These are phyloP conservation scores for Sporothrix brunneoviolacea DNA, from an alignment of 2,329 filamentous ascomycete genomes.

Conservation along the genomic window DNA sequence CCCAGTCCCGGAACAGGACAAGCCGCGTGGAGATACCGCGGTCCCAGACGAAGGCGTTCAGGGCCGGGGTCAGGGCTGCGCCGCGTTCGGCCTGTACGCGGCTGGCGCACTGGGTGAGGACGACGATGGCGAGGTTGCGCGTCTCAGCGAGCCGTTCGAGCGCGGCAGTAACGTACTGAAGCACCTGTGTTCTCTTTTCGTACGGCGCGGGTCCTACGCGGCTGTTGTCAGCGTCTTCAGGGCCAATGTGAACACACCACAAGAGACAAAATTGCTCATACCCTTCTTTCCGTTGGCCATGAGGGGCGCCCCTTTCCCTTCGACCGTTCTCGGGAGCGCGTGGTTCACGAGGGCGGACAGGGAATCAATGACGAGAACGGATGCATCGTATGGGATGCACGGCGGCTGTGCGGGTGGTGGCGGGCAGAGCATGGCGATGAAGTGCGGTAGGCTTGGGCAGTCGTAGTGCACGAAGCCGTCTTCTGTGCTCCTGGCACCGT, in stretches of 20 bases:
- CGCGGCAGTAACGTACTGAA: slow-evolving; percentile 60
- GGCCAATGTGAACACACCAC: too few species aligned
- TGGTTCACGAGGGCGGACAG: slow-evolving; percentile 70
- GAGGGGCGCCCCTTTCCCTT: slow-evolving; percentile 8
- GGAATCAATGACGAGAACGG: slow-evolving; percentile 70
- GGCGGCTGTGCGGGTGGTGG: slow-evolving; percentile 54
- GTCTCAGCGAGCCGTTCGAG: slow-evolving; percentile 70
- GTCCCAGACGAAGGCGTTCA: slow-evolving; percentile 76
- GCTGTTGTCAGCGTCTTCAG: too few species aligned
- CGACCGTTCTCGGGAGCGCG: slow-evolving; percentile 59
- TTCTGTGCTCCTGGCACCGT: slow-evolving; percentile 20
- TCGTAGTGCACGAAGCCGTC: slow-evolving; percentile 41
- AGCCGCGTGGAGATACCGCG: slow-evolving; percentile 66
- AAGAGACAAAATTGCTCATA: neutral
- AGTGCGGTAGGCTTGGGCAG: slow-evolving; percentile 59
- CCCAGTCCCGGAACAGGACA: slow-evolving; percentile 74
- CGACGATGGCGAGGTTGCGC: slow-evolving; percentile 63
- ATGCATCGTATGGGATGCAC: slow-evolving; percentile 57
- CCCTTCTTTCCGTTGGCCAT: slow-evolving; percentile 18
- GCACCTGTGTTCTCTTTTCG: slow-evolving; percentile 34
- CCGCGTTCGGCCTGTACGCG: slow-evolving; percentile 61
- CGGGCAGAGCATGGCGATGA: slow-evolving; percentile 66
- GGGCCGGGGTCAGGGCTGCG: slow-evolving; percentile 66
- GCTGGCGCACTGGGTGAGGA: slow-evolving; percentile 77
- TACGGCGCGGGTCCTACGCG: slow-evolving; percentile 11